Conservation (phyloP, 768 basidiomycete genomes). For the Xerocomellus amylosporus region DNA sequence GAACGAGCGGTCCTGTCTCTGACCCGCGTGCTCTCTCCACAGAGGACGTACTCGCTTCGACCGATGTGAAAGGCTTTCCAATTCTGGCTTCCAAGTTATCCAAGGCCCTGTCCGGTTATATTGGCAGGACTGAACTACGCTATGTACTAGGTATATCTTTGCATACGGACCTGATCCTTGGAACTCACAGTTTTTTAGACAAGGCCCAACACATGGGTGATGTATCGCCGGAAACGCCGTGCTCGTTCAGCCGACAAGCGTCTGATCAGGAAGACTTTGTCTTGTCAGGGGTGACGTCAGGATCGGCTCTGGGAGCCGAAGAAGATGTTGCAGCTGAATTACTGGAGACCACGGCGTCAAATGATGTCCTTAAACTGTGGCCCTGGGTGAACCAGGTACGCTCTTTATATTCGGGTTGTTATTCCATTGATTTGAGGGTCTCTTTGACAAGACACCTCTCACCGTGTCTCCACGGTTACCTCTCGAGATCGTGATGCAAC, state of each 20-base stretch:
- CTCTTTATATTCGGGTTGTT: not conserved
- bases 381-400: constrained; percentile 94
- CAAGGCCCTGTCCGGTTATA: constrained; percentile 76
- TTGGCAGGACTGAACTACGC: constrained; percentile 79
- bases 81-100: constrained; percentile 65
- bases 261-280: constrained; percentile 52
- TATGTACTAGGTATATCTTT: constrained; percentile 72
- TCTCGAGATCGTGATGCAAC: constrained; percentile 94
- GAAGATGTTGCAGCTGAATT: constrained; percentile 68
- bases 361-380: constrained; percentile 65
- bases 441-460: constrained; percentile 81
- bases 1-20: not conserved
- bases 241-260: constrained; percentile 59
- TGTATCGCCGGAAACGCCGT: constrained; percentile 61
- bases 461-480: constrained; percentile 90
- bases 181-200: constrained; percentile 44
- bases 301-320: constrained; percentile 55
- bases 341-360: constrained; percentile 56
- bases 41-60: constrained; percentile 73
- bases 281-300: constrained; percentile 41
- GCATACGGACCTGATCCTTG: not conserved
- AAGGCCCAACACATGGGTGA: constrained; percentile 64
- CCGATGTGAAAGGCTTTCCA: constrained; percentile 88
- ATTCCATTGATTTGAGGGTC: not conserved
- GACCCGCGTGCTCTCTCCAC: not conserved